Evolutionary conservation across 805 yeast genomes (phyloP), one percentile per base, ranked within the genome.

Genomic region (Candida insectalens): DNA sequence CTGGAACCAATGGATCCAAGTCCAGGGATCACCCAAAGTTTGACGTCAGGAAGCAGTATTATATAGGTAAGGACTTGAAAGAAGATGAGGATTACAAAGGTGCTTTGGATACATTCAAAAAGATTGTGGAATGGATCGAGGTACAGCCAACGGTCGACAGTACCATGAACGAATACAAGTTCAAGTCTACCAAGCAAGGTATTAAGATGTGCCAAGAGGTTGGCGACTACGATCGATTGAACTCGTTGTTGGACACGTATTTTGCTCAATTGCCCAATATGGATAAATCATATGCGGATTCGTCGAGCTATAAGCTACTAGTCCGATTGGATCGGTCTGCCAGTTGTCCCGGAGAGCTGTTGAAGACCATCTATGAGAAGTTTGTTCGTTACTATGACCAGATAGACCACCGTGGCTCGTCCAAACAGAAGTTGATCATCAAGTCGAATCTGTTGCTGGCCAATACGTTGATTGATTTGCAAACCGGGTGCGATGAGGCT

Each of bases 361-460:
- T 49, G 21, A 38, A 34, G 9, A 8, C 20, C 5, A 35, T 52
- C 19, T 53, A 53, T 29, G 41, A 45, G 29, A 37, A 42, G 32
- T 43, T 51, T 23, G 19, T 42, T 1, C 12, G 35, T 3, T 50
- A 42, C 36, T 21, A 53, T 25, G n/a, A 14, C 7, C 3, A 16
- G 2, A 26, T 18, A 13, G 27, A 10, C 4, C 29, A 27, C 20
- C n/a, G 13, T 9, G 36, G 31, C 23, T 32, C 36, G 6, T 22
- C 17, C 16, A 37, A 32, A 10, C 67, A 67, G 22, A 53, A 76
- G 23, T 42, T 74, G 25, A 63, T 67, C 58, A 54, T 74, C 29
- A 67, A 71, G 39, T 55, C 69, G n/a, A 62, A 59, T 28, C 47
- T 75, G 21, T 67, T 62, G 36, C 57, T 63, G 30, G 56, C 73